Percentiles rank a stretch among this genome's conserved stretches.
Evolutionary conservation across 768 basidiomycete species (phyloP).

Genomic region (Suillus decipiens): DNA sequence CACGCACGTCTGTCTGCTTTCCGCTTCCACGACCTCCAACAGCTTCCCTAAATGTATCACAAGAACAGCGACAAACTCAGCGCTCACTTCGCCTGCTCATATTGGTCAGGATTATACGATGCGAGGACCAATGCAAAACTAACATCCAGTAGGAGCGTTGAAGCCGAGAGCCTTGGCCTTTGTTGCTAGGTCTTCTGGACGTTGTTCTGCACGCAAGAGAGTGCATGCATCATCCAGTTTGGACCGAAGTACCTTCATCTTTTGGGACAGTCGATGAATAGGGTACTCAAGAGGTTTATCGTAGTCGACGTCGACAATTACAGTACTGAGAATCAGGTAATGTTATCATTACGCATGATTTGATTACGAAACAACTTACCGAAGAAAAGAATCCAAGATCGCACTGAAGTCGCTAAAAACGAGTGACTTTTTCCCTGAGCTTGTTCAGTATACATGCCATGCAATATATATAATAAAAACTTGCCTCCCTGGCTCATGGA

Average conservation of each 20-base stretch:
- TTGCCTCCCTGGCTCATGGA: neutral
- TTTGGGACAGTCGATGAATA: constrained; percentile 5
- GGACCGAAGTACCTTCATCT: neutral
- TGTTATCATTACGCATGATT: neutral
- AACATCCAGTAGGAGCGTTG: neutral
- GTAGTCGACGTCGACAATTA: neutral
- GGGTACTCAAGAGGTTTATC: neutral
- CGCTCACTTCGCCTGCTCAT: neutral
- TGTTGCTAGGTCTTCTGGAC: neutral
- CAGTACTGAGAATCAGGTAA: neutral
- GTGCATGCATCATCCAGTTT: neutral
- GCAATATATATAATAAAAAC: neutral
- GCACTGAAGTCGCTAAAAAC: constrained; percentile 7
- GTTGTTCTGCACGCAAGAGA: neutral
- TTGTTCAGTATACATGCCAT: neutral
- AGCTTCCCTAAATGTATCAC: neutral
- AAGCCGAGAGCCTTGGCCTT: neutral
- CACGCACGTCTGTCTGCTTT: neutral
- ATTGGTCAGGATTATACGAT: neutral
- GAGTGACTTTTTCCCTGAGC: neutral
- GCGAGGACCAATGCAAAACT: neutral
- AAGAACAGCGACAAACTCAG: neutral
- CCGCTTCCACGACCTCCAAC: constrained; percentile 2
- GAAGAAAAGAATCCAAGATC: neutral
- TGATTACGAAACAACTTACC: neutral